Percentiles rank a stretch among this genome's conserved stretches.
These are phyloP conservation scores for Mortierella polycephala DNA, from an alignment of 371 early-diverging fungal species.

Conservation along the genomic window DNA sequence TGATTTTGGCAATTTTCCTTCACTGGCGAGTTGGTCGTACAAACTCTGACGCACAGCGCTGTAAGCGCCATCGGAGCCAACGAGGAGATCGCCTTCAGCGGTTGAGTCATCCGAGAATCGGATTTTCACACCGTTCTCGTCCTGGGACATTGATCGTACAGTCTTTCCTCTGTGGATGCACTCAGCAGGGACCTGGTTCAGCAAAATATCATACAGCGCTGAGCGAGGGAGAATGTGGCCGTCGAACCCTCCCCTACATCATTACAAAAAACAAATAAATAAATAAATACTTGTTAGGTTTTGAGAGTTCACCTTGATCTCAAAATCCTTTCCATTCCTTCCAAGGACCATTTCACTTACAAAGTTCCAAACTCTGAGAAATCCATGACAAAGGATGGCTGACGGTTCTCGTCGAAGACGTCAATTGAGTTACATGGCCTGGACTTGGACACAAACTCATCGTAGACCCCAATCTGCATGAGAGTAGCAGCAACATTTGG, in stretches of 20 bases:
- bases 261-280: no score
- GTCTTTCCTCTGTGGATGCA: conserved; percentile 23
- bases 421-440: conserved; percentile 17
- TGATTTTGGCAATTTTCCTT: conserved; percentile 11
- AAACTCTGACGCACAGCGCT: conserved; percentile 29
- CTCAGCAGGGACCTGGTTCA: conserved; percentile 16
- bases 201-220: conserved; percentile 14
- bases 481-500: conserved; percentile 4
- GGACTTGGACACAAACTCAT: conserved; percentile 18
- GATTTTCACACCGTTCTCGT: conserved; percentile 22
- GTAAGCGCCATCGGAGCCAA: conserved; percentile 31
- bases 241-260: conserved; percentile 16
- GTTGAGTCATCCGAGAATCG: conserved; percentile 17
- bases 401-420: conserved; percentile 16
- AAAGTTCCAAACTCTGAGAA: conserved; percentile 9
- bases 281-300: no score
- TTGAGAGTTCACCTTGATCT: no score
- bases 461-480: conserved; percentile 22
- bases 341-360: no score
- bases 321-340: no score
- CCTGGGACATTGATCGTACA: conserved; percentile 14
- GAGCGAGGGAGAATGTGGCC: conserved; percentile 15
- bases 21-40: conserved; percentile 15
- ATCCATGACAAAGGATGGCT: conserved; percentile 7
- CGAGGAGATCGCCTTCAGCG: conserved; percentile 21